Conservation (phyloP, 176 grass and related monocot genomes). For the Aegilops bicornis region DNA sequence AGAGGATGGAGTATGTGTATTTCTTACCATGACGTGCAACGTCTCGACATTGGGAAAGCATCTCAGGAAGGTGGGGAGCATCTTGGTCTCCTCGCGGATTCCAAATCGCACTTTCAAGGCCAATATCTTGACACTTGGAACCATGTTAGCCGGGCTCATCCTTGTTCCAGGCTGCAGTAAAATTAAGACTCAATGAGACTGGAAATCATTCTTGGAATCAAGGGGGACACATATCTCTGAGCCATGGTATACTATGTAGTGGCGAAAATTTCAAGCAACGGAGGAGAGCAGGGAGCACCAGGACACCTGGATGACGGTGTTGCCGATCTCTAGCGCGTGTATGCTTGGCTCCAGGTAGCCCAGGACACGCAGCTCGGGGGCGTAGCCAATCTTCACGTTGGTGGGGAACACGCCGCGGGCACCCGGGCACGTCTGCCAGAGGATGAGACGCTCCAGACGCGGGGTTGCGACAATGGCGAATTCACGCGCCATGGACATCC, state of each 20-base stretch:
- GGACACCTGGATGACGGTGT: conserved; percentile 30
- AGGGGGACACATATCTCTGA: neutral
- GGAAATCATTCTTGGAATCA: neutral
- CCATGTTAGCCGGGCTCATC: conserved; percentile 2
- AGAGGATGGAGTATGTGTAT: neutral
- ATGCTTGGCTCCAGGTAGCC: conserved; percentile 35
- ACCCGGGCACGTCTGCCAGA: neutral
- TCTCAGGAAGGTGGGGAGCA: conserved; percentile 32
- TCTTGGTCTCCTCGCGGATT: conserved; percentile 35
- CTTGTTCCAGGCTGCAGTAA: conserved; percentile 24
- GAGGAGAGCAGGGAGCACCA: neutral
- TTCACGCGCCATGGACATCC: neutral
- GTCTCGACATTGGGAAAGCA: conserved; percentile 42
- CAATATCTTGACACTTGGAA: conserved; percentile 39
- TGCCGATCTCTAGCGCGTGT: conserved; percentile 28
- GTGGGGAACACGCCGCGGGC: neutral
- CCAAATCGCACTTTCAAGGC: conserved; percentile 33
- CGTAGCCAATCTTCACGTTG: conserved; percentile 24
- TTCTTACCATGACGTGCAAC: conserved; percentile 32
- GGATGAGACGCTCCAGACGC: conserved; percentile 33
- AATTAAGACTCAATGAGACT: neutral
- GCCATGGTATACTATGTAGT: neutral
- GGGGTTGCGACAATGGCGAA: conserved; percentile 23
- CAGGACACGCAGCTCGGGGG: conserved; percentile 26
- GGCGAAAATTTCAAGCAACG: neutral